A percentile compares a stretch with the other conserved stretches of the same genome.
Evolutionary conservation across 257 asterid genomes (phyloP).

Genomic region (Nicotiana obtusifolia): DNA sequence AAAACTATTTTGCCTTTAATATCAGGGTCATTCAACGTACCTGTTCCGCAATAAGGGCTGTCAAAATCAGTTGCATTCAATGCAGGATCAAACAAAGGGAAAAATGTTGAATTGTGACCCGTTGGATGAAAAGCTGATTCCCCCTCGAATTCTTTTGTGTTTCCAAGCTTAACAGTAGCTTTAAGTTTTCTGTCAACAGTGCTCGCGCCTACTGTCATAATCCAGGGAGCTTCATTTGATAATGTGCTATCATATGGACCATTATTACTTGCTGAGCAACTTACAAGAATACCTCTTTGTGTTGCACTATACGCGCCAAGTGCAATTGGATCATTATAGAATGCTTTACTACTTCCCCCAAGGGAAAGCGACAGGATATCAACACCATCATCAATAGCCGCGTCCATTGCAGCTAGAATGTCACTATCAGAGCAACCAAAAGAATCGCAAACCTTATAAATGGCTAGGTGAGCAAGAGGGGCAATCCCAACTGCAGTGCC

Average conservation of each 20-base stretch:
- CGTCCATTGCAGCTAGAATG: slow-evolving; percentile 39
- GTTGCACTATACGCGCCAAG: slow-evolving; percentile 34
- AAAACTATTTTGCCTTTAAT: slow-evolving; percentile 40
- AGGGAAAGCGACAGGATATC: slow-evolving; percentile 38
- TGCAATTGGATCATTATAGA: slow-evolving; percentile 19
- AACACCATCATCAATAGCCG: slow-evolving; percentile 34
- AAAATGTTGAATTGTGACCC: slow-evolving; percentile 3
- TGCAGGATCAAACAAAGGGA: slow-evolving; percentile 33
- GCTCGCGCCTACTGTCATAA: slow-evolving; percentile 46
- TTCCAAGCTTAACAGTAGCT: slow-evolving; percentile 31
- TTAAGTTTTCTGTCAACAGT: slow-evolving; percentile 29
- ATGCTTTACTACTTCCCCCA: neutral
- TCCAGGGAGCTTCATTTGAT: slow-evolving; percentile 39
- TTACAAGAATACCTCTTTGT: slow-evolving; percentile 43
- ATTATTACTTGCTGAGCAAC: slow-evolving; percentile 25
- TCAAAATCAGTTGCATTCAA: neutral
- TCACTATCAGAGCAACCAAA: slow-evolving; percentile 26
- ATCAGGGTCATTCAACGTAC: slow-evolving; percentile 9
- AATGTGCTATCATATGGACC: slow-evolving; percentile 18
- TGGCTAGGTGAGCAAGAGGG: slow-evolving; percentile 53
- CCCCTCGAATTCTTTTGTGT: slow-evolving; percentile 20
- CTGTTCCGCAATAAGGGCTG: slow-evolving; percentile 16
- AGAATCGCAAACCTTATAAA: slow-evolving; percentile 31
- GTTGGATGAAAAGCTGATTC: slow-evolving; percentile 34
- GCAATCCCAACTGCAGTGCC: slow-evolving; percentile 49